These are phyloP conservation scores for Globisporangium canariense DNA, from an alignment of 352 stramenopile genomes.

Conservation along the genomic window DNA sequence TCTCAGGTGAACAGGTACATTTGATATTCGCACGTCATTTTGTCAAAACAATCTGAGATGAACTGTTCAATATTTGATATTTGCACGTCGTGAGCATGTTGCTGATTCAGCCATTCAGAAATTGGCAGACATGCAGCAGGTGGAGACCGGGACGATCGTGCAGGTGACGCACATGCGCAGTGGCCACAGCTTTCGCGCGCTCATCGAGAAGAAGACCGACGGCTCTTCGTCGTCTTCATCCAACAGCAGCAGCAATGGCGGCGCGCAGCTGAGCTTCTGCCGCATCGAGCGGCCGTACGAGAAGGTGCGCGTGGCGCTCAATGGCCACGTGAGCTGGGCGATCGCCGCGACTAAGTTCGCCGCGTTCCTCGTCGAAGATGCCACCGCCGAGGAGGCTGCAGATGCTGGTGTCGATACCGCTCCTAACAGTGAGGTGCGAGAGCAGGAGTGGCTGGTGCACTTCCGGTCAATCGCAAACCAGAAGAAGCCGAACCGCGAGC, in stretches of 20 bases:
- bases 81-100: not conserved
- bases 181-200: constrained; percentile 38
- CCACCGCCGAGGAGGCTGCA: constrained; percentile 1
- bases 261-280: constrained; percentile 47
- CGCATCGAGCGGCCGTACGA: constrained; percentile 67
- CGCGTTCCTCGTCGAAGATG: constrained; percentile 53
- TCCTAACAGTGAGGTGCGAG: not conserved
- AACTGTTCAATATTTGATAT: constrained; percentile 7
- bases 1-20: constrained; percentile 12
- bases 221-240: constrained; percentile 5
- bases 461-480: constrained; percentile 64
- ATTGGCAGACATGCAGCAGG: constrained; percentile 7
- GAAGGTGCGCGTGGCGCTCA: constrained; percentile 76
- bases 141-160: constrained; percentile 61
- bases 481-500: constrained; percentile 56
- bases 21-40: constrained; percentile 8
- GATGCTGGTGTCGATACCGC: not conserved
- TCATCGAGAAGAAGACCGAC: constrained; percentile 45
- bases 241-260: constrained; percentile 1
- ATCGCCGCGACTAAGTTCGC: constrained; percentile 62
- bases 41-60: not conserved
- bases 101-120: not conserved
- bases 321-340: constrained; percentile 59
- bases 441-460: constrained; percentile 16
- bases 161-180: constrained; percentile 46